A percentile compares a stretch with the other conserved stretches of the same genome.
These are phyloP conservation scores for Ascodesmis nigricans DNA, from an alignment of 495 filamentous ascomycete genomes.

Conservation along the genomic window DNA sequence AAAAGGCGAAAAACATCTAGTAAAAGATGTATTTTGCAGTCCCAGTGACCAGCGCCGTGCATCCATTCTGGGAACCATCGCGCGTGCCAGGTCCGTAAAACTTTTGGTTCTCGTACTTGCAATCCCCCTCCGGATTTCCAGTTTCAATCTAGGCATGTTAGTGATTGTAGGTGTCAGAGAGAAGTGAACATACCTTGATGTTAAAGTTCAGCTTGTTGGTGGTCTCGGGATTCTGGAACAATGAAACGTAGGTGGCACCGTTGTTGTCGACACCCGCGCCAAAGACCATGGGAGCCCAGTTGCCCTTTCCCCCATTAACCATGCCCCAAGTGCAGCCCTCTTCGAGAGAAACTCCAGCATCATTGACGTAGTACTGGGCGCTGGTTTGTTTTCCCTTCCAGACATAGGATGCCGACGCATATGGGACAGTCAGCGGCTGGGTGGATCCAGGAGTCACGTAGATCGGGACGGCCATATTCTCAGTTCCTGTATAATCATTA, in stretches of 20 bases:
- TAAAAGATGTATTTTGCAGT: no score
- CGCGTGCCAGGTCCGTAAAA: constrained; percentile 30
- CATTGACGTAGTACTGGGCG: constrained; percentile 95
- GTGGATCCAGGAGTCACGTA: constrained; percentile 32
- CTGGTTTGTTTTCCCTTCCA: constrained; percentile 57
- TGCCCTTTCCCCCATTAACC: constrained; percentile 34
- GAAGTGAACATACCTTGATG: no score
- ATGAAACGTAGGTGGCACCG: constrained; percentile 55
- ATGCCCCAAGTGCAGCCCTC: constrained; percentile 65
- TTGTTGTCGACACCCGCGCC: constrained; percentile 45
- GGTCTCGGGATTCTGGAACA: no score
- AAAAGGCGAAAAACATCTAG: no score
- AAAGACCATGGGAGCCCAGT: constrained; percentile 70
- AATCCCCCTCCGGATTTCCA: constrained; percentile 41
- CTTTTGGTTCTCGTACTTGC: constrained; percentile 46
- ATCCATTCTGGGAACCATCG: no score
- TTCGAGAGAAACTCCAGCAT: constrained; percentile 38
- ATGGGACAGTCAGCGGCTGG: constrained; percentile 48
- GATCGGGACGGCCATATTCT: constrained; percentile 63
- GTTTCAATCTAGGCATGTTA: constrained; percentile 23
- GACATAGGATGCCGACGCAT: constrained; percentile 35
- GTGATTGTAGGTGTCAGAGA: constrained; percentile 35
- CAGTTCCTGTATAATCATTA: constrained; percentile 31
- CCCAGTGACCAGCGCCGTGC: no score
- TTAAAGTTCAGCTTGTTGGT: constrained; percentile 31